Conservation (phyloP, 2,329 filamentous ascomycete species). For the Aspergillus proliferans region DNA sequence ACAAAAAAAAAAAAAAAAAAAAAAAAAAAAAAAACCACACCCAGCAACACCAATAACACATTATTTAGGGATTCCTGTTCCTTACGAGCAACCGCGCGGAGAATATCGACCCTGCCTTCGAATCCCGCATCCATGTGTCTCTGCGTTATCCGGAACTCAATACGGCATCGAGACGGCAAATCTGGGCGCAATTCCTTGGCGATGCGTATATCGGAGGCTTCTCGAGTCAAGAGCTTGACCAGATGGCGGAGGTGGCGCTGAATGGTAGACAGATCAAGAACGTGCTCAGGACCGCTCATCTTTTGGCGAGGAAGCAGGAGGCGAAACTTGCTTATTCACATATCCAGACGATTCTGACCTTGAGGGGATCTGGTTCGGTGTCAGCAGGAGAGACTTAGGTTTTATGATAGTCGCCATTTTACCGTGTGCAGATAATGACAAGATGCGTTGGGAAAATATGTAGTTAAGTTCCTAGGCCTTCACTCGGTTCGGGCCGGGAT, state of each 20-base stretch:
- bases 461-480: no score
- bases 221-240: slow-evolving; percentile 17
- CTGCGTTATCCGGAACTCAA: slow-evolving; percentile 37
- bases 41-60: slow-evolving; percentile 18
- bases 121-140: slow-evolving; percentile 40
- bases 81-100: slow-evolving; percentile 41
- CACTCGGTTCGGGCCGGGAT: no score
- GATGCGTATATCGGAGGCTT: slow-evolving; percentile 13
- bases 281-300: slow-evolving; percentile 37
- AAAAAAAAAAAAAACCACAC: no score
- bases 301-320: slow-evolving; percentile 28
- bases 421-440: no score
- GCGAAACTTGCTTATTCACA: slow-evolving; percentile 14
- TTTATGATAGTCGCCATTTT: no score
- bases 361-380: slow-evolving; percentile 3
- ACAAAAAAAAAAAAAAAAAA: no score
- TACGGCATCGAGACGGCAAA: slow-evolving; percentile 26
- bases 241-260: slow-evolving; percentile 16
- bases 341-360: slow-evolving; percentile 13
- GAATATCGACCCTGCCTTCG: slow-evolving; percentile 42
- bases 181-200: slow-evolving; percentile 43
- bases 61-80: slow-evolving; percentile 40
- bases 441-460: no score
- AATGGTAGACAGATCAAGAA: slow-evolving; percentile 42
- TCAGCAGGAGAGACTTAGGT: neutral